A percentile compares a stretch with the other conserved stretches of the same genome.
Evolutionary conservation across 176 grass and related monocot species (phyloP).

Genomic region (Oropetium thomaeum): DNA sequence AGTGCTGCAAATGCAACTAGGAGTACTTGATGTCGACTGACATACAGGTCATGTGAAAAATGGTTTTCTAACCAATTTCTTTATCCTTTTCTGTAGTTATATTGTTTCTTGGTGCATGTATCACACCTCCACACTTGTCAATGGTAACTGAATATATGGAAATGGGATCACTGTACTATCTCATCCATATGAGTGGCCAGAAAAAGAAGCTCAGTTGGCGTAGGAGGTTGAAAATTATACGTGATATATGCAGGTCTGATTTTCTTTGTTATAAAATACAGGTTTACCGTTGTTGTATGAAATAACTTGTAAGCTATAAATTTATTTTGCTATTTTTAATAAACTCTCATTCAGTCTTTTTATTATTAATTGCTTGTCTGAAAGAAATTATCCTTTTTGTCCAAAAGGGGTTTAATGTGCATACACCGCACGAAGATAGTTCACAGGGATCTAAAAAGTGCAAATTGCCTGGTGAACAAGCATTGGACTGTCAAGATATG

Average conservation of each 20-base stretch:
- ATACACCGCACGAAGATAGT: conserved; percentile 98
- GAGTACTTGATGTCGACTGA: neutral
- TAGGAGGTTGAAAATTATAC: conserved; percentile 96
- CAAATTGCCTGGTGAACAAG: conserved; percentile 97
- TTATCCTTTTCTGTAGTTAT: conserved; percentile 69
- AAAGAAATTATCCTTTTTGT: conserved; percentile 27
- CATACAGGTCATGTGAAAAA: neutral
- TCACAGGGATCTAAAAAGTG: conserved; percentile 97
- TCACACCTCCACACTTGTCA: conserved; percentile 93
- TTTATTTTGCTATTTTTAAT: conserved; percentile 7
- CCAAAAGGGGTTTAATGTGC: conserved; percentile 88
- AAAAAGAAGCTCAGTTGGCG: conserved; percentile 99
- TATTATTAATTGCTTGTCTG: conserved; percentile 27
- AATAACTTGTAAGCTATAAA: conserved; percentile 8
- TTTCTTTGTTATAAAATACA: too few species aligned
- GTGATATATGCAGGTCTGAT: conserved; percentile 96
- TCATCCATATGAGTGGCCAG: conserved; percentile 97
- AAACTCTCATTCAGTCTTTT: neutral
- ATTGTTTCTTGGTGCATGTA: conserved; percentile 99
- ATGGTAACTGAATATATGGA: conserved; percentile 99
- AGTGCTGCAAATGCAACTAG: conserved; percentile 10
- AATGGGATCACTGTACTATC: conserved; percentile 98
- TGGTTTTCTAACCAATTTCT: conserved; percentile 29
- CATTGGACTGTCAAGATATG: conserved; percentile 98
- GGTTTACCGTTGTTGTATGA: too few species aligned